phyloP scores from a whole-genome alignment of 73 alveolate species.

The Paramecium octaurelia region DNA sequence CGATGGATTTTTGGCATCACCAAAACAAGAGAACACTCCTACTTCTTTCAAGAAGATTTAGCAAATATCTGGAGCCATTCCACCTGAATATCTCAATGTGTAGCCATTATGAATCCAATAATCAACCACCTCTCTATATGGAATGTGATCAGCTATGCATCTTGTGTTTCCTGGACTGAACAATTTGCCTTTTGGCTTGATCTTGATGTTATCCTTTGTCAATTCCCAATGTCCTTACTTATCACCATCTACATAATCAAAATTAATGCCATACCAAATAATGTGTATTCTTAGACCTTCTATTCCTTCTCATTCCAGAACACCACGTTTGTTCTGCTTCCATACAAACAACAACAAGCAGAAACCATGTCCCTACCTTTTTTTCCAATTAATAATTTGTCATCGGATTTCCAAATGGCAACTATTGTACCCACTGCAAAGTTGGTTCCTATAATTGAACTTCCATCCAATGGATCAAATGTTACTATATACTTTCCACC shows the following conservation, averaged over 20 bases:
- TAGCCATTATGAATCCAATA: conserved; percentile 80
- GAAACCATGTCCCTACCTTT: conserved; percentile 72
- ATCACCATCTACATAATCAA: neutral
- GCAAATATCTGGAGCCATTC: conserved; percentile 89
- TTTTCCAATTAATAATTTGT: conserved; percentile 57
- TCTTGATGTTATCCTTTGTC: conserved; percentile 70
- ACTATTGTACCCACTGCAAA: conserved; percentile 77
- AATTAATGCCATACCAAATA: conserved; percentile 4
- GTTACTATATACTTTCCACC: conserved; percentile 71
- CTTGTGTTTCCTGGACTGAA: conserved; percentile 88
- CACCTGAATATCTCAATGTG: conserved; percentile 92
- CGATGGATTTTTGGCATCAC: conserved; percentile 65
- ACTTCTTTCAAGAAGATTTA: conserved; percentile 84
- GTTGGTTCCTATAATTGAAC: conserved; percentile 75
- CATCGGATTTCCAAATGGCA: conserved; percentile 74
- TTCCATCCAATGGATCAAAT: conserved; percentile 82
- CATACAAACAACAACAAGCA: conserved; percentile 75
- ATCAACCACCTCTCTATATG: conserved; percentile 66
- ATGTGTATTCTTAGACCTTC: conserved; percentile 68
- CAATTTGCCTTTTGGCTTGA: conserved; percentile 73
- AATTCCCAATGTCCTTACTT: conserved; percentile 69
- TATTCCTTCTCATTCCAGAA: conserved; percentile 61
- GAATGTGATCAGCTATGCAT: conserved; percentile 73
- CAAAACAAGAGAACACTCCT: conserved; percentile 84
- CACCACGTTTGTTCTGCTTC: conserved; percentile 75